Percentiles rank a stretch among this genome's conserved stretches.
Evolutionary conservation across 352 stramenopile genomes (phyloP).

Genomic region (Pythium inflatum): DNA sequence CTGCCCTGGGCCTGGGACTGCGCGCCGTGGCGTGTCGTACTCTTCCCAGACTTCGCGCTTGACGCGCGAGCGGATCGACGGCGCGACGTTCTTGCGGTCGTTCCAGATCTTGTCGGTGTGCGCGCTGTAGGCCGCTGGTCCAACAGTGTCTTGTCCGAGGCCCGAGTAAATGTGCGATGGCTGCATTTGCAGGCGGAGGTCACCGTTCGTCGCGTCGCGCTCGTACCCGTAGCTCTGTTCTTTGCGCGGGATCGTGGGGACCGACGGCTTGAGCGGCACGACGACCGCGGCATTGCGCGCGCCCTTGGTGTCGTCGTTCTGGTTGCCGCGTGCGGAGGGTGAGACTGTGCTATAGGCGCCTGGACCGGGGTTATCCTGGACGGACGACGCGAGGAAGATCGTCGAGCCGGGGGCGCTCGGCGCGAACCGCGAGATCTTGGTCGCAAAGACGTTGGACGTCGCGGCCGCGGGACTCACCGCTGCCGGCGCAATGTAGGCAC

Average conservation of each 20-base stretch:
- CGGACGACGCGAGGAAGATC: constrained; percentile 62
- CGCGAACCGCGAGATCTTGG: constrained; percentile 79
- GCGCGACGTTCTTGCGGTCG: constrained; percentile 65
- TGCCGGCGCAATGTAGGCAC: constrained; percentile 51
- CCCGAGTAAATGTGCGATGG: constrained; percentile 64
- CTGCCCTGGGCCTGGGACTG: constrained; percentile 64
- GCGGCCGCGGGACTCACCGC: constrained; percentile 18
- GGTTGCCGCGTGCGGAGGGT: neutral
- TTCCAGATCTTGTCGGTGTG: constrained; percentile 59
- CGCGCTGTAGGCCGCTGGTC: constrained; percentile 64
- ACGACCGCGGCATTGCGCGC: neutral
- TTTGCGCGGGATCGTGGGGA: constrained; percentile 70
- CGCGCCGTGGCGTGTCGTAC: constrained; percentile 49
- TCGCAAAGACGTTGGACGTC: constrained; percentile 70
- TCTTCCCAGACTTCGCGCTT: constrained; percentile 77
- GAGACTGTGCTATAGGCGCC: constrained; percentile 20
- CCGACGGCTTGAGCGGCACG: constrained; percentile 50
- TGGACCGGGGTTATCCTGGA: constrained; percentile 77
- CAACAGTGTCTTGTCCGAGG: constrained; percentile 72
- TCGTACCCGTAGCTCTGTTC: constrained; percentile 81
- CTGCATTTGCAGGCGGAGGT: constrained; percentile 50
- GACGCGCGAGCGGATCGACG: constrained; percentile 68
- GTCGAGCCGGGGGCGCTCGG: constrained; percentile 72
- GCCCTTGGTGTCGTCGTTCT: constrained; percentile 13
- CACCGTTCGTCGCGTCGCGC: constrained; percentile 40